Percentiles rank a stretch among this genome's conserved stretches.
Evolutionary conservation across 2,329 filamentous ascomycete species (phyloP).

Genomic region (Cylindrodendrum hubeiense): DNA sequence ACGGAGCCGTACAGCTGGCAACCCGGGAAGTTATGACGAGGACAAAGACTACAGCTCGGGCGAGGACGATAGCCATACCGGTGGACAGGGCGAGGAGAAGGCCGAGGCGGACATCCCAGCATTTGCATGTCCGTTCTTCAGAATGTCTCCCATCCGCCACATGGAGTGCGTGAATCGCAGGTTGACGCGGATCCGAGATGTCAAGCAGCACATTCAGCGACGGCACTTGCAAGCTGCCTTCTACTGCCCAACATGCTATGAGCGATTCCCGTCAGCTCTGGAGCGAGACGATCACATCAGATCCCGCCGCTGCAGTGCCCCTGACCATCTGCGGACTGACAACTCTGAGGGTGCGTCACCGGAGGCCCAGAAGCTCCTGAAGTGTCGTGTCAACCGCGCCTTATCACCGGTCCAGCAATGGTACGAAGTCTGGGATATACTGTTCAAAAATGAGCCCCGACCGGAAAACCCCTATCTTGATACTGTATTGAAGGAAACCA

Average conservation of each 20-base stretch:
- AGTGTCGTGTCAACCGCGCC: conserved; percentile 13
- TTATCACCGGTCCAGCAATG: conserved; percentile 24
- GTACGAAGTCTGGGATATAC: conserved; percentile 31
- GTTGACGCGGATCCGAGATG: conserved; percentile 33
- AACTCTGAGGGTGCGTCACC: conserved; percentile 16
- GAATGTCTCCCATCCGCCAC: conserved; percentile 24
- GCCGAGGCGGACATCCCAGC: background rate
- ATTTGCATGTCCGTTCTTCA: conserved; percentile 34
- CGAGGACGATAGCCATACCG: background rate
- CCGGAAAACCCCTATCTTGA: conserved; percentile 19
- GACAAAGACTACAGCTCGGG: background rate
- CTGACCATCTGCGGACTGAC: background rate
- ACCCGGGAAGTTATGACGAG: background rate
- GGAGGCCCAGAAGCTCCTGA: conserved; percentile 21
- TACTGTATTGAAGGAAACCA: conserved; percentile 21
- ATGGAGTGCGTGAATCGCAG: conserved; percentile 29
- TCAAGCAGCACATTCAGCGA: conserved; percentile 35
- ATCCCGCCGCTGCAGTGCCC: background rate
- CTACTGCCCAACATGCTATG: conserved; percentile 27
- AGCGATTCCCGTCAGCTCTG: background rate
- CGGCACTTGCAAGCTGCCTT: conserved; percentile 17
- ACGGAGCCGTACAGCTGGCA: background rate
- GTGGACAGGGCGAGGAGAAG: background rate
- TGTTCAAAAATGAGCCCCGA: conserved; percentile 11
- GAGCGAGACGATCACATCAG: conserved; percentile 19